phyloP scores from a whole-genome alignment of 2,329 filamentous ascomycete genomes.

The Pseudodiploospora longispora region DNA sequence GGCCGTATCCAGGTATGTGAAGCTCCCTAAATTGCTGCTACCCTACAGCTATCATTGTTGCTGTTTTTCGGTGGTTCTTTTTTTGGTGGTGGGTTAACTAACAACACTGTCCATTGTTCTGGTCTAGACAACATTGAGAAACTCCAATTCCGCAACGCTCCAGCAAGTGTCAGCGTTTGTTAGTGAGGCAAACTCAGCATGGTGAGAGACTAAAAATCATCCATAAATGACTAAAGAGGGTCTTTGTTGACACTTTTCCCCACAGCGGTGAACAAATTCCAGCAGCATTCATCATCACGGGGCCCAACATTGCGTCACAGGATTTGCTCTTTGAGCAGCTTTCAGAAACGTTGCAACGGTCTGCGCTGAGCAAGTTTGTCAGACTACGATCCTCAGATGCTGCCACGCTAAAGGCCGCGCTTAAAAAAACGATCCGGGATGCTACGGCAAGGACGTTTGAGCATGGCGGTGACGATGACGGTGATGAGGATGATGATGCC shows the following conservation, averaged over 20 bases:
- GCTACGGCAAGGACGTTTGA: constrained; percentile 40
- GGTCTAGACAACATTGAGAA: constrained; percentile 29
- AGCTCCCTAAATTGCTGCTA: neutral
- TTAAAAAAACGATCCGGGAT: constrained; percentile 67
- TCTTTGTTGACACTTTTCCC: neutral
- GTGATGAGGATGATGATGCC: constrained; percentile 50
- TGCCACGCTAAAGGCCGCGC: constrained; percentile 61
- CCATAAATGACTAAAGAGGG: neutral
- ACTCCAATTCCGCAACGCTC: constrained; percentile 54
- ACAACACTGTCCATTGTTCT: no score
- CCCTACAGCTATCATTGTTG: neutral
- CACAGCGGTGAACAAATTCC: constrained; percentile 45
- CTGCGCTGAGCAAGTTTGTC: constrained; percentile 49
- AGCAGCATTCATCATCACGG: constrained; percentile 66
- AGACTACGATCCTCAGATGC: constrained; percentile 62
- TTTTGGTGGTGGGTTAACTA: no score
- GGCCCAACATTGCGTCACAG: constrained; percentile 70
- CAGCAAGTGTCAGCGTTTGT: constrained; percentile 51
- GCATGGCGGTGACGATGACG: constrained; percentile 52
- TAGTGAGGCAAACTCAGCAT: constrained; percentile 24
- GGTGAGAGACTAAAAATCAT: constrained; percentile 16
- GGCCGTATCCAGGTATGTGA: constrained; percentile 45
- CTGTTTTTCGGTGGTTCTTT: no score
- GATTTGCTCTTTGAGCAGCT: constrained; percentile 66
- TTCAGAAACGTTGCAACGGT: constrained; percentile 42